Conservation (phyloP, 2,329 filamentous ascomycete genomes). For the Pochonia chlamydosporia region DNA sequence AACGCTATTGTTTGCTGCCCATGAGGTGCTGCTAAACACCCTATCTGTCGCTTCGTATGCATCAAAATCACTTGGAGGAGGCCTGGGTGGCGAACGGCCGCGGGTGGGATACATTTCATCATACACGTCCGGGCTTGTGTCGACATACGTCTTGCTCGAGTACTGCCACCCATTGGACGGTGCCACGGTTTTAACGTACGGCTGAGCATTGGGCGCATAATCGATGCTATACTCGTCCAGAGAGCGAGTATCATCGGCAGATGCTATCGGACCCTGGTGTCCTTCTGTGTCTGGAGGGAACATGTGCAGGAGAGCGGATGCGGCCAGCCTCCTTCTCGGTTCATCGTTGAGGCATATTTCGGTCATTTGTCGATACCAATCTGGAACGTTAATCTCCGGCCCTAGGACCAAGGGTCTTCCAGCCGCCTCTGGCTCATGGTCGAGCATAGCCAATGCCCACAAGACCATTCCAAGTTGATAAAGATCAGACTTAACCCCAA, state of each 20-base stretch:
- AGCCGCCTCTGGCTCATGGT: constrained; percentile 83
- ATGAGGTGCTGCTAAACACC: constrained; percentile 24
- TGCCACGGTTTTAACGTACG: constrained; percentile 31
- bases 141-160: constrained; percentile 30
- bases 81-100: constrained; percentile 50
- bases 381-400: constrained; percentile 59
- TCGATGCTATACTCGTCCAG: constrained; percentile 34
- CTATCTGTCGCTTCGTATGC: constrained; percentile 24
- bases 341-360: constrained; percentile 69
- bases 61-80: constrained; percentile 38
- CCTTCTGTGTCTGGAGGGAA: constrained; percentile 47
- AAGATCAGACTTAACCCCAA: constrained; percentile 94
- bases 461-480: constrained; percentile 97
- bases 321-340: constrained; percentile 68
- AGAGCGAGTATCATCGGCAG: constrained; percentile 33
- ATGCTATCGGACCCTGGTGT: constrained; percentile 24
- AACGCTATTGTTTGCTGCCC: constrained; percentile 33
- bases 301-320: constrained; percentile 61
- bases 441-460: constrained; percentile 81
- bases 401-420: constrained; percentile 61
- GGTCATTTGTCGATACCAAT: constrained; percentile 73
- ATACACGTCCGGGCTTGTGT: constrained; percentile 27
- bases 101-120: constrained; percentile 42
- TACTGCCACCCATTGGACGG: constrained; percentile 39
- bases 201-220: constrained; percentile 25